phyloP scores from a whole-genome alignment of 2,329 filamentous ascomycete species.

The Phoma herbarum region DNA sequence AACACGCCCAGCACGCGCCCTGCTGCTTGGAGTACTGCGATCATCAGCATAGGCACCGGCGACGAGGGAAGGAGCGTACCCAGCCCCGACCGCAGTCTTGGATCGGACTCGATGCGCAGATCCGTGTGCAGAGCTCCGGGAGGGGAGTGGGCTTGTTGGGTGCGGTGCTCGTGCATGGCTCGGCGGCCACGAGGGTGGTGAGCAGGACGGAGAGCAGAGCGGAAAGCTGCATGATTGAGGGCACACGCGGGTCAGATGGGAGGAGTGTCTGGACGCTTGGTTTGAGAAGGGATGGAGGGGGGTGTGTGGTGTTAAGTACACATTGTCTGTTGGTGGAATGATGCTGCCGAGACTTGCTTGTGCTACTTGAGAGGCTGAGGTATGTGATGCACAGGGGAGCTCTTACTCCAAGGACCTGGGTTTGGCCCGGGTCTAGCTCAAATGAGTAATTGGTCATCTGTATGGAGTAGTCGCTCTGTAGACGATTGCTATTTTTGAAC shows the following conservation, averaged over 20 bases:
- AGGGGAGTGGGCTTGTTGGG: neutral
- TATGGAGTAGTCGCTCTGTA: neutral
- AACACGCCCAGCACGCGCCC: constrained; percentile 15
- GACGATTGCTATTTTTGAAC: neutral
- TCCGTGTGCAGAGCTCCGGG: constrained; percentile 1
- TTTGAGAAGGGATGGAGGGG: neutral
- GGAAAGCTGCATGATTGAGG: constrained; percentile 4
- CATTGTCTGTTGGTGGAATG: constrained; percentile 2
- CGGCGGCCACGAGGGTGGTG: neutral
- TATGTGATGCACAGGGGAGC: constrained; percentile 2
- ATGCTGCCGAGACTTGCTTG: neutral
- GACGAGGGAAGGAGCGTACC: neutral
- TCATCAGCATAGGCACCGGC: neutral
- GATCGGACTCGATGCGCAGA: neutral
- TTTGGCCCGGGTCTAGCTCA: neutral
- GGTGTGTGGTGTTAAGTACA: neutral
- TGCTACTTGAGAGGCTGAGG: constrained; percentile 16
- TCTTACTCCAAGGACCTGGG: neutral
- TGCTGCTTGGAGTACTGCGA: constrained; percentile 2
- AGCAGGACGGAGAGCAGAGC: neutral
- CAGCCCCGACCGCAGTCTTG: neutral
- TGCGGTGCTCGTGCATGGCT: neutral
- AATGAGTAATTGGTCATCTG: neutral
- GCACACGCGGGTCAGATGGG: neutral
- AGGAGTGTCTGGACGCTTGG: neutral